phyloP scores from a whole-genome alignment of 495 filamentous ascomycete species.

The Talaromyces stipitatus region DNA sequence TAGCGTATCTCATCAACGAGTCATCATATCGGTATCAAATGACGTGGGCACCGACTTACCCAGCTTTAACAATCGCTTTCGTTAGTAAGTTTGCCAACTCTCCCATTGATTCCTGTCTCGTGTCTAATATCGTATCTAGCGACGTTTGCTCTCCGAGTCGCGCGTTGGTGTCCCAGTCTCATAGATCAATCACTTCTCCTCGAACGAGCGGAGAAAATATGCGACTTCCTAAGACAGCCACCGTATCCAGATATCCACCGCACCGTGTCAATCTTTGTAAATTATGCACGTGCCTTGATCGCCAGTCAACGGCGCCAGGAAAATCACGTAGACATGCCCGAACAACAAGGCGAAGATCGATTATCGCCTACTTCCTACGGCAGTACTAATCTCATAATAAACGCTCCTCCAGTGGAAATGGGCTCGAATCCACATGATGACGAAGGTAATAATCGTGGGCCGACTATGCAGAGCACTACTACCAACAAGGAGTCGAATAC shows the following conservation, averaged over 20 bases:
- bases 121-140: conserved; percentile 15
- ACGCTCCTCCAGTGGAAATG: not conserved
- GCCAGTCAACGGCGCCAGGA: conserved; percentile 20
- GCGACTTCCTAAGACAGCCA: conserved; percentile 33
- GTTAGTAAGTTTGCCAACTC: conserved; percentile 25
- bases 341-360: conserved; percentile 12
- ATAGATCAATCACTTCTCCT: conserved; percentile 29
- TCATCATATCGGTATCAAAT: conserved; percentile 31
- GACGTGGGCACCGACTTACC: conserved; percentile 34
- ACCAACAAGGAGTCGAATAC: conserved; percentile 10
- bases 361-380: conserved; percentile 5
- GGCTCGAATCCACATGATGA: not conserved
- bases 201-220: conserved; percentile 29
- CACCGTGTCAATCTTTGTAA: conserved; percentile 36
- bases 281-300: conserved; percentile 32
- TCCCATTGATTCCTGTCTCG: not conserved
- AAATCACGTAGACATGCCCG: not conserved
- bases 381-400: not conserved
- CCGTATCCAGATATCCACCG: conserved; percentile 38
- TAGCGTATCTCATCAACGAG: conserved; percentile 28
- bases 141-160: conserved; percentile 34
- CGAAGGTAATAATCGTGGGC: not conserved
- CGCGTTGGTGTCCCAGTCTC: conserved; percentile 31
- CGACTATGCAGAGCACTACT: not conserved
- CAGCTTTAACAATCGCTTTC: conserved; percentile 33